phyloP scores from a whole-genome alignment of 164 flowering plant species.

The Tetracentron sinense region DNA sequence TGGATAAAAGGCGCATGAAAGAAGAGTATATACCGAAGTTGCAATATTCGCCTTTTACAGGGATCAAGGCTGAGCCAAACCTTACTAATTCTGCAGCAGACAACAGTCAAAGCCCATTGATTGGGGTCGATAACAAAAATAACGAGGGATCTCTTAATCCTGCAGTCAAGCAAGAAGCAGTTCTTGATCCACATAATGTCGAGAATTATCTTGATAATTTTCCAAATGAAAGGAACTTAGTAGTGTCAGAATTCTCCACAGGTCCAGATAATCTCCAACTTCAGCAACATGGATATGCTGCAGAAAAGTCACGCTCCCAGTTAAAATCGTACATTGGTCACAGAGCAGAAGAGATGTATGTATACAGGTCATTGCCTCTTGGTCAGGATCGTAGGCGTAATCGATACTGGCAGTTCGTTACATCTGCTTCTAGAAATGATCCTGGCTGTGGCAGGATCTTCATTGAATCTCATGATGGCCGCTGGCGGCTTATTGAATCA shows the following conservation, averaged over 20 bases:
- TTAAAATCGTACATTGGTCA: slow-evolving; percentile 71
- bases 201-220: slow-evolving; percentile 19
- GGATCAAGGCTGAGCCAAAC: slow-evolving; percentile 40
- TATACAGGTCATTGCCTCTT: slow-evolving; percentile 83
- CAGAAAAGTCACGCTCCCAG: slow-evolving; percentile 70
- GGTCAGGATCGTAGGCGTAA: slow-evolving; percentile 91
- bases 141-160: slow-evolving; percentile 32
- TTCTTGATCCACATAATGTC: slow-evolving; percentile 30
- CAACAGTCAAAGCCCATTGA: slow-evolving; percentile 48
- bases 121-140: slow-evolving; percentile 32
- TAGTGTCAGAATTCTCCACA: slow-evolving; percentile 31
- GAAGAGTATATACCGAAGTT: slow-evolving; percentile 55
- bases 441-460: slow-evolving; percentile 86
- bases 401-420: slow-evolving; percentile 79
- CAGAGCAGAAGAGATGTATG: slow-evolving; percentile 79
- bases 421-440: slow-evolving; percentile 69
- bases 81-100: slow-evolving; percentile 29
- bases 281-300: slow-evolving; percentile 51
- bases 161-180: slow-evolving; percentile 32
- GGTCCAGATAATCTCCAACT: slow-evolving; percentile 38
- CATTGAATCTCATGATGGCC: slow-evolving; percentile 65
- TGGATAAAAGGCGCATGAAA: slow-evolving; percentile 77
- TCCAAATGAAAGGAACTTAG: slow-evolving; percentile 34
- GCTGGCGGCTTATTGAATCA: slow-evolving; percentile 85
- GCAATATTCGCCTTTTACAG: slow-evolving; percentile 34